Evolutionary conservation across 2,329 filamentous ascomycete species (phyloP).

Genomic region (Ceratocystis papillata): DNA sequence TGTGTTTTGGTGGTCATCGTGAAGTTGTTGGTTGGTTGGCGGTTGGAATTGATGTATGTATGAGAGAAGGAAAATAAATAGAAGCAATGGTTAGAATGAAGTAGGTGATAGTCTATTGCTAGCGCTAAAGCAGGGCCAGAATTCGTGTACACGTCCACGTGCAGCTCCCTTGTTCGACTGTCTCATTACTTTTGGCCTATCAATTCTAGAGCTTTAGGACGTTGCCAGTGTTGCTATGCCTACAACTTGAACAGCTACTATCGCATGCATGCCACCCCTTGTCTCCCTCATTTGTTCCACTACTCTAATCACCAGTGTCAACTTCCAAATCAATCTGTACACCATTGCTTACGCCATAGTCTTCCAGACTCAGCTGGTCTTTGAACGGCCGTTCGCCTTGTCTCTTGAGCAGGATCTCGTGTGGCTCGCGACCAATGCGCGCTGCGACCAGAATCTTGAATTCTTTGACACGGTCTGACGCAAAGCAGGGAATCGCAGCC

Average conservation of each 20-base stretch:
- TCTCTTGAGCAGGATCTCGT: constrained; percentile 83
- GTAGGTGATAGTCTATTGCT: no score
- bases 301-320: constrained; percentile 46
- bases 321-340: constrained; percentile 58
- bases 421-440: constrained; percentile 74
- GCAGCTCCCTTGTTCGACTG: not conserved
- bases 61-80: not conserved
- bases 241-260: no score
- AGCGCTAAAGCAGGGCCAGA: not conserved
- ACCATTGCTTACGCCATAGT: constrained; percentile 90
- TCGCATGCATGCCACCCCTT: no score
- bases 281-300: no score
- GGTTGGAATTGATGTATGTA: not conserved
- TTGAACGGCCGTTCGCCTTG: constrained; percentile 92
- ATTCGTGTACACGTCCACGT: not conserved
- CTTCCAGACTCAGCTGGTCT: constrained; percentile 73
- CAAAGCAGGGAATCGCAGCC: constrained; percentile 79
- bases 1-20: not conserved
- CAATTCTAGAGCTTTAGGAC: not conserved
- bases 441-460: constrained; percentile 90
- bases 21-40: not conserved
- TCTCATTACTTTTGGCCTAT: not conserved
- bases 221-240: not conserved
- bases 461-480: constrained; percentile 69
- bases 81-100: not conserved